Percentiles rank a stretch among this genome's conserved stretches.
These are phyloP conservation scores for Marchantia paleacea DNA, from an alignment of 225 moss, liverwort and hornwort species.

Conservation along the genomic window DNA sequence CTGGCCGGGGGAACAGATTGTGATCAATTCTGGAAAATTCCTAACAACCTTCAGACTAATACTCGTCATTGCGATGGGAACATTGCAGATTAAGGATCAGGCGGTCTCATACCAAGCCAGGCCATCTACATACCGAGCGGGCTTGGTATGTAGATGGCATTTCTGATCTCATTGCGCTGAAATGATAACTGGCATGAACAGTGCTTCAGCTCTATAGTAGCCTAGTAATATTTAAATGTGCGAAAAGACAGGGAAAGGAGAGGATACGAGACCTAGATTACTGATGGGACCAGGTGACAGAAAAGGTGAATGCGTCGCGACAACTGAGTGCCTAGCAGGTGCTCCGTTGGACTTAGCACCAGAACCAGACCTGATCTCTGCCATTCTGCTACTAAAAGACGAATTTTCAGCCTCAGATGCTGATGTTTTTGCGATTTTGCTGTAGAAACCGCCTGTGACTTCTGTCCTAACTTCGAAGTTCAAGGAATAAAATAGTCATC, in stretches of 20 bases:
- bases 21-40: no score
- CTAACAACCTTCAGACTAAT: no score
- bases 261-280: neutral
- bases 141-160: no score
- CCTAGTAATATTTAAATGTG: no score
- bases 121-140: no score
- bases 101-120: no score
- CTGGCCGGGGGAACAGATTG: no score
- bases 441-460: neutral
- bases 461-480: neutral
- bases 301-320: neutral
- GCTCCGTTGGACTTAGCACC: neutral
- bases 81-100: no score
- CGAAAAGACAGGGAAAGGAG: neutral
- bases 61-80: no score
- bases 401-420: neutral
- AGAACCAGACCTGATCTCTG: constrained; percentile 16
- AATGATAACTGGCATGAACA: no score
- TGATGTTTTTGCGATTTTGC: neutral
- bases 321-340: neutral
- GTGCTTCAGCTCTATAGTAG: no score
- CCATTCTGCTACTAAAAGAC: constrained; percentile 21
- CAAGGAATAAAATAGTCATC: neutral
- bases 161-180: no score
- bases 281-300: neutral